A percentile compares a stretch with the other conserved stretches of the same genome.
Conservation (phyloP, 495 filamentous ascomycete species). For the Aspergillus diversus region DNA sequence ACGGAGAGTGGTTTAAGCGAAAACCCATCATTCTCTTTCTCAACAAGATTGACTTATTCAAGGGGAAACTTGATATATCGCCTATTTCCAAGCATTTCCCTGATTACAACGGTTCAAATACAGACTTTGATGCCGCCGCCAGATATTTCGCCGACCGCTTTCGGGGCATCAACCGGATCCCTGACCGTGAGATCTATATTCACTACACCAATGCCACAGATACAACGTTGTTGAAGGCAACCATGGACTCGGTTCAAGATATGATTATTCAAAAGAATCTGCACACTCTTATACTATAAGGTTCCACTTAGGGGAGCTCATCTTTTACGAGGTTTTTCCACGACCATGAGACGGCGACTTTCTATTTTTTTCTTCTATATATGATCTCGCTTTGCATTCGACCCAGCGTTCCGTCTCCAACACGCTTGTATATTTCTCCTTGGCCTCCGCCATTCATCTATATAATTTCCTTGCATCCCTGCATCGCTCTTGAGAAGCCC, state of each 20-base stretch:
- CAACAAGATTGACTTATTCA: slow-evolving; percentile 99
- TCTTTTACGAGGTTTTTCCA: slow-evolving; percentile 29
- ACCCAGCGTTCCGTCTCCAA: slow-evolving; percentile 26
- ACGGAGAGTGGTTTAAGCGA: slow-evolving; percentile 96
- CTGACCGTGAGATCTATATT: slow-evolving; percentile 87
- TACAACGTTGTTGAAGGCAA: slow-evolving; percentile 93
- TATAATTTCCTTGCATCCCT: slow-evolving; percentile 13
- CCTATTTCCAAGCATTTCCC: slow-evolving; percentile 91
- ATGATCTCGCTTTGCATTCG: slow-evolving; percentile 28
- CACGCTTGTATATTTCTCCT: slow-evolving; percentile 17
- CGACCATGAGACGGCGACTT: slow-evolving; percentile 33
- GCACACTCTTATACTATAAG: slow-evolving; percentile 90
- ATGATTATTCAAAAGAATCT: slow-evolving; percentile 99
- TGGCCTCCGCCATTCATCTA: slow-evolving; percentile 13
- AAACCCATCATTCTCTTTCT: slow-evolving; percentile 97
- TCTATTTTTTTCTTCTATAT: slow-evolving; percentile 23
- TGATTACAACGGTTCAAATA: slow-evolving; percentile 71
- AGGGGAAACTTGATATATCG: slow-evolving; percentile 77
- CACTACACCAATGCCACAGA: slow-evolving; percentile 96
- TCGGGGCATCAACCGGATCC: slow-evolving; percentile 79
- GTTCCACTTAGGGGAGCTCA: slow-evolving; percentile 23
- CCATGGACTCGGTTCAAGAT: slow-evolving; percentile 96
- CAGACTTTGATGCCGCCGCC: slow-evolving; percentile 63
- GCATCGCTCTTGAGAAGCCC: neutral
- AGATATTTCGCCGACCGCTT: slow-evolving; percentile 93